Evolutionary conservation across 768 basidiomycete species (phyloP).

Genomic region (Xerocomellus intermedius): DNA sequence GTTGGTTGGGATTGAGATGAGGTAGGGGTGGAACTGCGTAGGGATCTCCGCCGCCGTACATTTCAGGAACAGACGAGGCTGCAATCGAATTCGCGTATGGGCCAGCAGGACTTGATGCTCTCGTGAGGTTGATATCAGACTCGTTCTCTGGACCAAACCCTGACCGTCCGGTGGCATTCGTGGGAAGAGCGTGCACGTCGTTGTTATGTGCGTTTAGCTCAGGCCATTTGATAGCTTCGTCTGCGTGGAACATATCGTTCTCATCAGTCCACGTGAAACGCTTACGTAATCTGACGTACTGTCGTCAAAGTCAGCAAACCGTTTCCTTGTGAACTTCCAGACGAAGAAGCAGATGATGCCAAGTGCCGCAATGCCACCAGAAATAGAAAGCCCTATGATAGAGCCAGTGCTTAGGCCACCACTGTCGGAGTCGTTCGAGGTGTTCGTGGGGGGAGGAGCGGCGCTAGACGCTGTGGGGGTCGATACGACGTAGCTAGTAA

Average conservation of each 20-base stretch:
- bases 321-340: conserved; percentile 86
- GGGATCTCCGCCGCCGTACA: conserved; percentile 51
- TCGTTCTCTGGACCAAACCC: conserved; percentile 63
- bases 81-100: conserved; percentile 47
- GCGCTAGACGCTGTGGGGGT: conserved; percentile 22
- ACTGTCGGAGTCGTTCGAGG: conserved; percentile 17
- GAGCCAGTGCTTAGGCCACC: conserved; percentile 62
- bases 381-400: conserved; percentile 77
- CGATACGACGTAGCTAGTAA: conserved; percentile 24
- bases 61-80: conserved; percentile 45
- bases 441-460: conserved; percentile 23
- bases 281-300: conserved; percentile 47
- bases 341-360: conserved; percentile 72
- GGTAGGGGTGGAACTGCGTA: conserved; percentile 84
- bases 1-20: conserved; percentile 73
- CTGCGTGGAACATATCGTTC: conserved; percentile 34
- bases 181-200: conserved; percentile 65
- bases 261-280: conserved; percentile 7
- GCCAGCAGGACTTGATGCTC: conserved; percentile 44
- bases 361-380: conserved; percentile 73
- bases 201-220: conserved; percentile 69
- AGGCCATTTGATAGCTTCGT: conserved; percentile 89
- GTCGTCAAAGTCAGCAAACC: conserved; percentile 72
- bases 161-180: conserved; percentile 64
- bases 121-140: conserved; percentile 56